Evolutionary conservation across 225 moss, liverwort and hornwort genomes (phyloP).

Genomic region (Bryoerythrophyllum caledonicum): DNA sequence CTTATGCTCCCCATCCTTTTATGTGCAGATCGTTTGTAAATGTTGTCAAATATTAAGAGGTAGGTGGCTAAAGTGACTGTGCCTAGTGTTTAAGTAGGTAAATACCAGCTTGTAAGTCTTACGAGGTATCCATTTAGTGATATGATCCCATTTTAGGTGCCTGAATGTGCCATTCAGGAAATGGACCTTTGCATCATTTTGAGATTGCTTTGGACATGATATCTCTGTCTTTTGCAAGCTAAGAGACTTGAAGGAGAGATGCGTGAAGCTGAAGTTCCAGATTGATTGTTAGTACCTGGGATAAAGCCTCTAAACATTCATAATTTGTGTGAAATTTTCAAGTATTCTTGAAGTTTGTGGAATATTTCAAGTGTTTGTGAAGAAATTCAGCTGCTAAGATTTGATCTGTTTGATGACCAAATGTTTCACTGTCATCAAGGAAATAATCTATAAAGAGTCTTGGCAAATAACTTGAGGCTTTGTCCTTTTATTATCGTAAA

Average conservation of each 20-base stretch:
- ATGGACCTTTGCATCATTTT: slow-evolving; percentile 16
- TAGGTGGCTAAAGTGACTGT: slow-evolving; percentile 12
- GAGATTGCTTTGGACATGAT: slow-evolving; percentile 22
- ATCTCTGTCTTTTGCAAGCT: slow-evolving; percentile 15
- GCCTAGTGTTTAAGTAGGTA: slow-evolving; percentile 9
- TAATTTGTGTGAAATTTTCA: slow-evolving; percentile 13
- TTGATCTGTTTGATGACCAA: neutral
- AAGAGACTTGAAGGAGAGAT: slow-evolving; percentile 6
- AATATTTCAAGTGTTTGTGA: neutral
- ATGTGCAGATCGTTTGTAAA: slow-evolving; percentile 30
- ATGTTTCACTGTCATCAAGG: neutral
- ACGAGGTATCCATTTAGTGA: slow-evolving; percentile 21
- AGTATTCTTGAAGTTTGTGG: neutral
- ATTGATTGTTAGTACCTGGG: slow-evolving; percentile 9
- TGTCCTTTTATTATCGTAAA: too few relatives aligned
- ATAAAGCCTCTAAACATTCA: slow-evolving; percentile 7
- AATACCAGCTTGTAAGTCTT: slow-evolving; percentile 9
- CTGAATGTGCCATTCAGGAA: slow-evolving; percentile 6
- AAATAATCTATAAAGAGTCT: neutral
- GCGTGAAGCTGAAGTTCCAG: slow-evolving; percentile 23
- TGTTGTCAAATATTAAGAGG: slow-evolving; percentile 23
- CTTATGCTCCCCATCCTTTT: slow-evolving; percentile 11
- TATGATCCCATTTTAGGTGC: slow-evolving; percentile 11
- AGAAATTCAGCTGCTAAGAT: neutral
- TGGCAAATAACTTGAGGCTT: neutral